phyloP scores from a whole-genome alignment of 2,329 filamentous ascomycete species.

The Colletotrichum trifolii region DNA sequence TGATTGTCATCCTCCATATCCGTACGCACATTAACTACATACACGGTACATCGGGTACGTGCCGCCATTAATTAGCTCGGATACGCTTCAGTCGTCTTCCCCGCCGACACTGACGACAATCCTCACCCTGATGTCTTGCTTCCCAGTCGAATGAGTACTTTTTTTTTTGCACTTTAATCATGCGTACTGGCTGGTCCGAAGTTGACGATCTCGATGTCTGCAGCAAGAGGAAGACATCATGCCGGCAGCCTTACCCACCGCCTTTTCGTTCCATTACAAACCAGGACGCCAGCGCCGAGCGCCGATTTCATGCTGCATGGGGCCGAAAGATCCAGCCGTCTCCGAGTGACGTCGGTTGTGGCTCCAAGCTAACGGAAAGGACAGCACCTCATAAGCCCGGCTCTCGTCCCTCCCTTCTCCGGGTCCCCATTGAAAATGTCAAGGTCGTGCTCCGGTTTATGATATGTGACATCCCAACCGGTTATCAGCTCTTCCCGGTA shows the following conservation, averaged over 20 bases:
- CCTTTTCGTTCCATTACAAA: constrained; percentile 9
- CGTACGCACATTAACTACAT: too few relatives aligned
- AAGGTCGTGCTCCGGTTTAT: constrained; percentile 17
- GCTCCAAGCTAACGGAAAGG: constrained; percentile 8
- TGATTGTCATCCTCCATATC: constrained; percentile 1
- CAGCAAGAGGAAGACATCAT: not conserved
- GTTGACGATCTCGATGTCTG: constrained; percentile 18
- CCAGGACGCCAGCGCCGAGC: constrained; percentile 11
- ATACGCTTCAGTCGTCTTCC: not conserved
- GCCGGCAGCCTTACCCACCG: constrained; percentile 7
- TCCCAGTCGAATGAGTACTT: not conserved
- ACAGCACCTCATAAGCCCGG: not conserved
- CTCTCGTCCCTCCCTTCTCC: constrained; percentile 3
- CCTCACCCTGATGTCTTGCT: not conserved
- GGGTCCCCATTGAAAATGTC: constrained; percentile 22
- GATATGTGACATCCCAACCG: constrained; percentile 25
- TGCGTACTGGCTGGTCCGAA: not conserved
- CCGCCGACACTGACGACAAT: constrained; percentile 19
- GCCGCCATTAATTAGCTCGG: too few relatives aligned
- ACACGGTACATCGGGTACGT: too few relatives aligned
- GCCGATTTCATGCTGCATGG: constrained; percentile 4
- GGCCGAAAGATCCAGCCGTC: constrained; percentile 12
- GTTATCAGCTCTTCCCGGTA: not conserved
- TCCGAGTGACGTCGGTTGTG: constrained; percentile 26
- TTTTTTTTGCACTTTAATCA: not conserved